Evolutionary conservation across 2,329 filamentous ascomycete species (phyloP).

Genomic region (Verticillium zaregamsianum): DNA sequence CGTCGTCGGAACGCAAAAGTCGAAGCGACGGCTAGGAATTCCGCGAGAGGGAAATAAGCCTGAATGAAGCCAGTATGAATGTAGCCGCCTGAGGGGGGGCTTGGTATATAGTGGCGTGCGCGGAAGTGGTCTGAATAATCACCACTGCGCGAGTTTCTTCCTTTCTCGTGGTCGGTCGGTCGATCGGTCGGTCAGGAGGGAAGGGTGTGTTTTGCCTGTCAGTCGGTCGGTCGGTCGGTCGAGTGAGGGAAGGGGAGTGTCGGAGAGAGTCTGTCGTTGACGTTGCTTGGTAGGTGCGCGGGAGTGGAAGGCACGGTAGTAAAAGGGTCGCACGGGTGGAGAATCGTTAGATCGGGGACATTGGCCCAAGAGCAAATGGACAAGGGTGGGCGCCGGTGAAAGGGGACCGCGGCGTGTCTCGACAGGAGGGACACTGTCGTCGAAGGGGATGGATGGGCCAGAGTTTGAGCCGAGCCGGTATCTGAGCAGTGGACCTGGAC

Average conservation of each 20-base stretch:
- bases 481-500: not conserved
- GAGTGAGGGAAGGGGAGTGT: not conserved
- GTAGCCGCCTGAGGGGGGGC: not conserved
- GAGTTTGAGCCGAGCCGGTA: not conserved
- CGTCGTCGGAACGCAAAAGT: not conserved
- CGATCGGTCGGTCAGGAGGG: not conserved
- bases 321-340: constrained; percentile 2
- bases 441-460: not conserved
- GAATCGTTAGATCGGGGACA: constrained; percentile 2
- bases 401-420: not conserved
- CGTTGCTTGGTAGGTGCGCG: not conserved
- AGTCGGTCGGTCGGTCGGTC: not conserved
- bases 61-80: not conserved
- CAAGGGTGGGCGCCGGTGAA: not conserved
- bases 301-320: not conserved
- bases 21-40: not conserved
- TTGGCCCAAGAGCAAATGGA: not conserved
- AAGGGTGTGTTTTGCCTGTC: not conserved
- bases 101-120: not conserved
- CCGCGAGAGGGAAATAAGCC: not conserved
- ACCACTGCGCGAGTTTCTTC: not conserved
- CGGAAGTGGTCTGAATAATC: not conserved
- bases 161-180: not conserved
- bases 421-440: not conserved
- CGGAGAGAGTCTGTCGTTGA: not conserved